Evolutionary conservation across 2,329 filamentous ascomycete genomes (phyloP), one percentile per base, ranked within the genome.

Genomic region (Ramularia endophylla): DNA sequence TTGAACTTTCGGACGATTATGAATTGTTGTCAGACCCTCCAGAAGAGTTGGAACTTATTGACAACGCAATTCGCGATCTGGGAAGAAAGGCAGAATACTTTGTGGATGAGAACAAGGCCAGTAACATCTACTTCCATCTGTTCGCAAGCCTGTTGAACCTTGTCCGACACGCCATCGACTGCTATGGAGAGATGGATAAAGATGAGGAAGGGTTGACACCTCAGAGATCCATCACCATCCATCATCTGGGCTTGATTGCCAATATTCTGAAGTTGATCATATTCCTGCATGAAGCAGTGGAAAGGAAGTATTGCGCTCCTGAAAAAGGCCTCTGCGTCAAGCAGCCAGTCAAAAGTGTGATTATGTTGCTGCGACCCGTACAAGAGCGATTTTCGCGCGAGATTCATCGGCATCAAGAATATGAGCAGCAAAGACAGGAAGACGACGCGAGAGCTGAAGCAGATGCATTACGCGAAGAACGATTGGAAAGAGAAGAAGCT

Each of bases 91-190:
- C 34, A 27, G 15, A 44, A 11, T 32, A 55, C 13, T 32, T 44
- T 15, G 33, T 29, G 2, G 36, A 44, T 13, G 19, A 19, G 11
- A 20, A 44, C 6, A 47, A 48, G 29, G 43, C 45, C 15, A 41
- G 44, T n/a, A 45, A 52, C 29, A 56, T 61, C 13, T 60, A 59
- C 31, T 43, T 48, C 22, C 47, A 53, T 36, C 36, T 60, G 11
- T 43, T 62, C 12, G 57, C 55, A 7, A 40, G 41, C 8, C 47
- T 63, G 4, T 39, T 57, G 2, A 35, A 36, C 19, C 43, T 58
- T 0, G 41, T 61, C 5, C 31, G 36, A 18, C 30, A 33, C 3
- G 42, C 45, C 11, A 18, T 57, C 2, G 31, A 39, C 9, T 40
- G 36, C 37, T 59, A 53, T 41, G 40, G 44, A 25, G 35, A 13